A percentile compares a stretch with the other conserved stretches of the same genome.
phyloP scores from a whole-genome alignment of 768 basidiomycete species.

The Leccinum ochraceum region DNA sequence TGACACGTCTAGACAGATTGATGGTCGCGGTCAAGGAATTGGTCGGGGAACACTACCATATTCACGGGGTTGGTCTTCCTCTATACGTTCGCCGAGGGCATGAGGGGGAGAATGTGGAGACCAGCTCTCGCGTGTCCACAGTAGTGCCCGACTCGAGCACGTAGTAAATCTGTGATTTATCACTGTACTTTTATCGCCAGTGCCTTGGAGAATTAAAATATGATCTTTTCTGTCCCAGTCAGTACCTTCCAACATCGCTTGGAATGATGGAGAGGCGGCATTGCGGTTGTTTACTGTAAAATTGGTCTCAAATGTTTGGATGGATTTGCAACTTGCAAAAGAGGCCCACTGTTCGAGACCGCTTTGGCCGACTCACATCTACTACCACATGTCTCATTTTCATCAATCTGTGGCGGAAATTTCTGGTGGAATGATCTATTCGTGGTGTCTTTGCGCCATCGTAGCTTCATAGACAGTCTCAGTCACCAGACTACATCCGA shows the following conservation, averaged over 20 bases:
- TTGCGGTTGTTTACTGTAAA: too few relatives aligned
- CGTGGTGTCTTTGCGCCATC: background rate
- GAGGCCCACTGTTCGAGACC: too few relatives aligned
- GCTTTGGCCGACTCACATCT: too few relatives aligned
- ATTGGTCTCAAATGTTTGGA: too few relatives aligned
- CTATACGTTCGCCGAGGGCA: constrained; percentile 22
- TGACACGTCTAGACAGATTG: constrained; percentile 73
- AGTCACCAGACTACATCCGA: too few relatives aligned
- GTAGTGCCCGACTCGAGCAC: background rate
- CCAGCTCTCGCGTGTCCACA: constrained; percentile 26
- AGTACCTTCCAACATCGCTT: too few relatives aligned
- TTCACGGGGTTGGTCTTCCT: constrained; percentile 59
- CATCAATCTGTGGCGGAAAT: background rate
- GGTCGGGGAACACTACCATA: constrained; percentile 85
- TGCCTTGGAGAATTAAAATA: too few relatives aligned
- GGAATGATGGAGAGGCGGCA: too few relatives aligned
- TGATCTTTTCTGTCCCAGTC: too few relatives aligned
- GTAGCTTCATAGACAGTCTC: too few relatives aligned
- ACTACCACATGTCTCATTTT: background rate
- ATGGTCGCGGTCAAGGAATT: constrained; percentile 85
- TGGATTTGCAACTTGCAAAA: too few relatives aligned
- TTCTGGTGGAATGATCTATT: background rate
- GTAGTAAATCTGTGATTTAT: background rate
- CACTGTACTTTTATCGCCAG: background rate
- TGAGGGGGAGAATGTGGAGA: constrained; percentile 24